A percentile compares a stretch with the other conserved stretches of the same genome.
Evolutionary conservation across 192 early-diverging fungal genomes (phyloP).

Genomic region (Coemansia sp.): DNA sequence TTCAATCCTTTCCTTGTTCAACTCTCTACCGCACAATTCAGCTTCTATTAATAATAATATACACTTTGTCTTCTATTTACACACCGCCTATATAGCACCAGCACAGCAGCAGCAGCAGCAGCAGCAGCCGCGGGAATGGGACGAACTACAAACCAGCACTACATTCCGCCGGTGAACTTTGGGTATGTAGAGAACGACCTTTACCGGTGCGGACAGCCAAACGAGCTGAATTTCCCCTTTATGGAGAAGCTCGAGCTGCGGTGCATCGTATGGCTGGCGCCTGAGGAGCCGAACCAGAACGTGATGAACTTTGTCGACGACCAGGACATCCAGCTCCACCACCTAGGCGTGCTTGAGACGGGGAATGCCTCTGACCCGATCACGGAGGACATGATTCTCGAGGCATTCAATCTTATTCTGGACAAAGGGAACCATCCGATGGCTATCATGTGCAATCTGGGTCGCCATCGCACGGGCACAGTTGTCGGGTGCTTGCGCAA

Average conservation of each 20-base stretch:
- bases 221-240: conserved; percentile 99
- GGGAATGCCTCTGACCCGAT: conserved; percentile 97
- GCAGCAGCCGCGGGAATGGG: too few relatives aligned
- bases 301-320: conserved; percentile 98
- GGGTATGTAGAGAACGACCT: conserved; percentile 97
- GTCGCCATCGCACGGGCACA: conserved; percentile 96
- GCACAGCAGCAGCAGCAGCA: not conserved
- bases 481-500: conserved; percentile 98
- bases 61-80: not conserved
- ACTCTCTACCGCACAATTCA: too few relatives aligned
- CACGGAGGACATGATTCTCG: conserved; percentile 93
- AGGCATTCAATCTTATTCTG: conserved; percentile 83
- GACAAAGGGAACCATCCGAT: conserved; percentile 90
- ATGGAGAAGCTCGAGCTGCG: conserved; percentile 93
- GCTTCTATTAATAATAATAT: too few relatives aligned
- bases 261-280: conserved; percentile 93
- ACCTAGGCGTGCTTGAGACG: conserved; percentile 80
- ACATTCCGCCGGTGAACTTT: conserved; percentile 72
- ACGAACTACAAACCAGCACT: conserved; percentile 52
- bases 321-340: conserved; percentile 93
- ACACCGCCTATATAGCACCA: not conserved
- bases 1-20: too few relatives aligned
- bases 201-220: conserved; percentile 95
- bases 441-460: conserved; percentile 98
- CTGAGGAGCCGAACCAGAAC: conserved; percentile 93